Percentiles rank a stretch among this genome's conserved stretches.
Evolutionary conservation across 2,329 filamentous ascomycete species (phyloP).

Genomic region (Cladorrhinum sp.): DNA sequence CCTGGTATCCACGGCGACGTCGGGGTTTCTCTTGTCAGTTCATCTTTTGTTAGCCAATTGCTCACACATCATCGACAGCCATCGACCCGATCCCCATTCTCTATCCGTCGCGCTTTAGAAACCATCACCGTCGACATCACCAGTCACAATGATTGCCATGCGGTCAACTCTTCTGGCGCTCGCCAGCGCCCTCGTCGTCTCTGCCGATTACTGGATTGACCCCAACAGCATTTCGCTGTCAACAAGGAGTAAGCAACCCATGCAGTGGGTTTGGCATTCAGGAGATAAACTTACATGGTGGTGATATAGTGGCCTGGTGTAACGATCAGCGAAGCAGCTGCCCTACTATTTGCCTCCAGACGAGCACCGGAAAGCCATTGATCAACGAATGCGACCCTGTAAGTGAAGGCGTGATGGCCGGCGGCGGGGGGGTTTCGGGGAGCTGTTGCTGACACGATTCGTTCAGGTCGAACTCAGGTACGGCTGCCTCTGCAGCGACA

Average conservation of each 20-base stretch:
- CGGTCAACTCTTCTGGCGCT: conserved; percentile 52
- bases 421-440: background rate
- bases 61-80: conserved; percentile 14
- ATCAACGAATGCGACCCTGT: conserved; percentile 68
- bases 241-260: conserved; percentile 47
- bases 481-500: conserved; percentile 68
- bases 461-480: conserved; percentile 60
- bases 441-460: background rate
- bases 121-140: background rate
- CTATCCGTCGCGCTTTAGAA: background rate
- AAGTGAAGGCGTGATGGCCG: conserved; percentile 30
- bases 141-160: conserved; percentile 51
- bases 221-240: conserved; percentile 56
- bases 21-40: conserved; percentile 1
- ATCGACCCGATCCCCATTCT: conserved; percentile 2
- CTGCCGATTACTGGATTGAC: conserved; percentile 59
- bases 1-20: conserved; percentile 13
- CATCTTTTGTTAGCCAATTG: background rate
- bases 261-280: background rate
- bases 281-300: conserved; percentile 10
- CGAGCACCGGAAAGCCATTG: conserved; percentile 47
- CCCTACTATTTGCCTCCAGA: conserved; percentile 69
- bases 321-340: conserved; percentile 59
- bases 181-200: conserved; percentile 53
- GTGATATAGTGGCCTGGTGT: conserved; percentile 60